Evolutionary conservation across 257 asterid genomes (phyloP).

Genomic region (Leonotis leonurus): DNA sequence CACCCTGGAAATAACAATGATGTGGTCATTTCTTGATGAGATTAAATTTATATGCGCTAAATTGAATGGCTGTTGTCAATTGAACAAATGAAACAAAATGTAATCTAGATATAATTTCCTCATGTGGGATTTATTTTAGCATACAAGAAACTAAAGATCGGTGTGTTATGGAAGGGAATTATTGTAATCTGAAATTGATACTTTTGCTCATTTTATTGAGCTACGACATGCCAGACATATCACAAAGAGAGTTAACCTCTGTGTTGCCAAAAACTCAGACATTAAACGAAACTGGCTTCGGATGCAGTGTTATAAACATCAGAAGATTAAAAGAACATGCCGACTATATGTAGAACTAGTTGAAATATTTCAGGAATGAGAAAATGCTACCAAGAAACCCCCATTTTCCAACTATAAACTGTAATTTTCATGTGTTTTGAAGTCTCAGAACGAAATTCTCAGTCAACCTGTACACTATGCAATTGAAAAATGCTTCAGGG

Average conservation of each 20-base stretch:
- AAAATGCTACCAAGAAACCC: not conserved
- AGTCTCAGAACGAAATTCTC: not conserved
- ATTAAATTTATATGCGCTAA: not conserved
- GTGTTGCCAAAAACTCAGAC: not conserved
- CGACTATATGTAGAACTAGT: not conserved
- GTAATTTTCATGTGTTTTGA: not conserved
- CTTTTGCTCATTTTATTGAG: not conserved
- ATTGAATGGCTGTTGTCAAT: not conserved
- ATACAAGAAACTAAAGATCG: not conserved
- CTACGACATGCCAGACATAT: not conserved
- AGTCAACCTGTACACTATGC: not conserved
- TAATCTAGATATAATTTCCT: not conserved
- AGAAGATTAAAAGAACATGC: not conserved
- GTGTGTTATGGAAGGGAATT: not conserved
- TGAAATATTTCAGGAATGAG: not conserved
- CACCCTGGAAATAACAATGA: slow-evolving; percentile 53
- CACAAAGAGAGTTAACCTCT: not conserved
- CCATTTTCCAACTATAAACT: not conserved
- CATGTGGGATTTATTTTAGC: not conserved
- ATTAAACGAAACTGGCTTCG: not conserved
- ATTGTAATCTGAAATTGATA: not conserved
- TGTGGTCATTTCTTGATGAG: slow-evolving; percentile 11
- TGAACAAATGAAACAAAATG: not conserved
- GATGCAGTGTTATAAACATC: slow-evolving; percentile 1
- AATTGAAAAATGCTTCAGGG: not conserved